Evolutionary conservation across 208 protist genomes (phyloP).

Genomic region (Trypanosoma boissoni): DNA sequence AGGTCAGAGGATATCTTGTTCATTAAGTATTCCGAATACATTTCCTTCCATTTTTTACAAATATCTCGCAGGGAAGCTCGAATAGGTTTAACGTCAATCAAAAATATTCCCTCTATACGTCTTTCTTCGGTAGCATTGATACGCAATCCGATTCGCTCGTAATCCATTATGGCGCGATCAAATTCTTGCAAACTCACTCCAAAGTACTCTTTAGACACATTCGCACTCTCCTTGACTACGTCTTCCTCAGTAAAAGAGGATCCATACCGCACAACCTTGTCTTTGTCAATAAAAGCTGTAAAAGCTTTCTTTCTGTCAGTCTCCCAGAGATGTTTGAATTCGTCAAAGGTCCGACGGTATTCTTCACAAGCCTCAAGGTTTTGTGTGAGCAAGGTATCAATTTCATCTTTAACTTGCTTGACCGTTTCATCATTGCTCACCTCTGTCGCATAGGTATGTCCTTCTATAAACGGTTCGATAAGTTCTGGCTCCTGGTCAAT

Average conservation of each 20-base stretch:
- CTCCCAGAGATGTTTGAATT: slow-evolving; percentile 93
- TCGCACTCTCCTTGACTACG: slow-evolving; percentile 26
- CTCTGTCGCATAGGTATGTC: slow-evolving; percentile 48
- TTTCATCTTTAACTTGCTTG: slow-evolving; percentile 58
- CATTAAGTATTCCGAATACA: slow-evolving; percentile 93
- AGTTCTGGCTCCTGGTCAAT: slow-evolving; percentile 53
- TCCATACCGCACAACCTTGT: slow-evolving; percentile 30
- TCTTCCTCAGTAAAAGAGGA: slow-evolving; percentile 55
- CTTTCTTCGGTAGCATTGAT: slow-evolving; percentile 86
- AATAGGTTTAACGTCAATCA: slow-evolving; percentile 95
- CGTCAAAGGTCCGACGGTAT: slow-evolving; percentile 80
- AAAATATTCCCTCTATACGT: slow-evolving; percentile 89
- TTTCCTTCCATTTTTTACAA: slow-evolving; percentile 94
- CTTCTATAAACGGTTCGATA: slow-evolving; percentile 51
- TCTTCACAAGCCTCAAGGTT: slow-evolving; percentile 80
- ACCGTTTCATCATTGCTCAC: slow-evolving; percentile 63
- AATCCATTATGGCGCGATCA: slow-evolving; percentile 93
- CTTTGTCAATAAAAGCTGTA: slow-evolving; percentile 77
- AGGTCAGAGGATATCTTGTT: slow-evolving; percentile 87
- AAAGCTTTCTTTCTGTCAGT: slow-evolving; percentile 88
- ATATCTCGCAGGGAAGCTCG: slow-evolving; percentile 90
- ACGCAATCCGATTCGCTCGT: slow-evolving; percentile 79
- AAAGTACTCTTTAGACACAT: slow-evolving; percentile 81
- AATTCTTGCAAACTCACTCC: slow-evolving; percentile 90
- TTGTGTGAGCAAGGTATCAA: slow-evolving; percentile 63